Base-by-base conservation (phyloP, 768 basidiomycete species). In the Mycena leptocephala region DNA sequence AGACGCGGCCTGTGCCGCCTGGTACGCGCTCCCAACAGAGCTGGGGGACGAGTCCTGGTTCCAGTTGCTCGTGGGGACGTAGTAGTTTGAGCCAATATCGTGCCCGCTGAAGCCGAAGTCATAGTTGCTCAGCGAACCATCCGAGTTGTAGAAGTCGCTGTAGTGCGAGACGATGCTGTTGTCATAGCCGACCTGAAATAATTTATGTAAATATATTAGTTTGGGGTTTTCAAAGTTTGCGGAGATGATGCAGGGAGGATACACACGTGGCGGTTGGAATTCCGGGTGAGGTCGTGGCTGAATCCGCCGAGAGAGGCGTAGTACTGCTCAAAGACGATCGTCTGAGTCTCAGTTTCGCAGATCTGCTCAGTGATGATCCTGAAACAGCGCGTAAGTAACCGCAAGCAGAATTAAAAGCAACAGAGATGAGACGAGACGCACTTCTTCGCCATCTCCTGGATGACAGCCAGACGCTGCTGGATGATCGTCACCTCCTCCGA, bases 401-500 rank as follows among this genome's bases (percentile, higher is more conserved):
- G 22, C n/a, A n/a, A n/a, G n/a, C n/a, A n/a, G n/a, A n/a, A n/a
- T 9, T 22, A 9, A 22, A 20, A 43, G 18, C 5, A 7, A 22
- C 20, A 35, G n/a, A n/a, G n/a, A n/a, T n/a, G 39, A 33, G 11
- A 20, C 13, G 20, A 22, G 10, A 48, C 80, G 72, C 63, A 88
- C 88, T 83, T 85, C 83, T 89, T 89, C 53, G 87, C 88, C 84
- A 88, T 87, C 81, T 89, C 88, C 76, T 87, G 87, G 28, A 89
- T 81, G 71, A 90, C 84, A 53, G 86, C 83, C 28, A 89, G 85
- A 10, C 85, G 86, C 72, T 90, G 89, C 75, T 90, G 89, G 72
- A 89, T 83, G 82, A 90, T 86, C 51, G 83, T 82, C 59, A 89
- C 79, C 33, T 79, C 69, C 77, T 87, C 79, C 13, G 81, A 73